Evolutionary conservation across 2,329 filamentous ascomycete species (phyloP), one percentile per base, ranked within the genome.

Genomic region (Didymella glomerata): DNA sequence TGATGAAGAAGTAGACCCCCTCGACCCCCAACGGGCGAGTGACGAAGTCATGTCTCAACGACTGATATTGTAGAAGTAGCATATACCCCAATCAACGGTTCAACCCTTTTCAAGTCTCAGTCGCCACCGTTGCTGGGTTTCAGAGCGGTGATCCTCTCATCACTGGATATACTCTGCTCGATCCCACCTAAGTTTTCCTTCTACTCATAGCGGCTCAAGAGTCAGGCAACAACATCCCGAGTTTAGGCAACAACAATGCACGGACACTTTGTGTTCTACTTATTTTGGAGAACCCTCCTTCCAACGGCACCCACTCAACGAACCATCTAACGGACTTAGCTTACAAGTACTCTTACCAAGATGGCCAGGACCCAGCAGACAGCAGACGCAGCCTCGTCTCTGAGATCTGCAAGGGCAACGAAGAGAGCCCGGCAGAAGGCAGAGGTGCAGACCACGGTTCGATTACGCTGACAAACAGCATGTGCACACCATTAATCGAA

Each of bases 11-110:
- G 32, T 25, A 54, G 32, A 42, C 24, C 30, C 28, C 18, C 30
- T 34, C 28, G n/a, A 6, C 8, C 18, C 25, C 32, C 16, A 24
- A 41, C 20, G 13, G 18, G 38, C 38, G 52, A 51, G 32, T 42
- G 32, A 55, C 41, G 27, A 55, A 50, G 42, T 50, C 57, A 60
- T 32, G 57, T 60, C 51, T 55, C 57, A 55, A 60, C 57, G 57
- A 60, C 57, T 51, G 48, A 60, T 45, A 30, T 24, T 48, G 38
- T 40, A 54, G 24, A 50, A 28, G 38, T 54, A 54, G 45, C 40
- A 54, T 59, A 54, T 59, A 59, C 56, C 56, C 50, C 20, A 50
- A 59, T 18, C n/a, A 34, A 59, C 32, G 47, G 56, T 50, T 54
- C 56, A 59, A 54, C 56, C 55, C 45, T 58, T 49, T 55, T 36